These are phyloP conservation scores for Bolboschoenoplectus hybrid DNA, from an alignment of 202 grass and related monocot genomes.

Conservation along the genomic window DNA sequence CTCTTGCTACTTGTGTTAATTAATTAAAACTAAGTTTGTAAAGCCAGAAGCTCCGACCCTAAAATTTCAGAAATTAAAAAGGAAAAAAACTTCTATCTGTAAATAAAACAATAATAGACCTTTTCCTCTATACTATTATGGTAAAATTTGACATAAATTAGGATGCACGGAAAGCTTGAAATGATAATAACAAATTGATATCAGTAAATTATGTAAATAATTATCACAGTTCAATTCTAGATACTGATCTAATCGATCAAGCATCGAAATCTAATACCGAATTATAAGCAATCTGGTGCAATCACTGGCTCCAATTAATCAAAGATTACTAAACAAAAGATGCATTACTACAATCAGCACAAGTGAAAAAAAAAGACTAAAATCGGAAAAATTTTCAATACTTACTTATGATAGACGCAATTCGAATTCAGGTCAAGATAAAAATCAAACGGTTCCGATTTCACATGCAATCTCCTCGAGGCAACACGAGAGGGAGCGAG, in stretches of 20 bases:
- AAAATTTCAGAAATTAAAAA: not conserved
- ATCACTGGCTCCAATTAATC: slow-evolving; percentile 16
- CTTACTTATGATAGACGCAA: slow-evolving; percentile 43
- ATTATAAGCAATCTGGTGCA: slow-evolving; percentile 21
- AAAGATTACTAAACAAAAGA: slow-evolving; percentile 1
- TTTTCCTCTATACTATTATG: not conserved
- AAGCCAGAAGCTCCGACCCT: not conserved
- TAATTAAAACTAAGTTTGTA: not conserved
- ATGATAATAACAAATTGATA: not conserved
- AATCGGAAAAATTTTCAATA: slow-evolving; percentile 4
- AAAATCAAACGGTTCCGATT: not conserved
- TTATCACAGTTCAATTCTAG: not conserved
- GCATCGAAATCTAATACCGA: not conserved
- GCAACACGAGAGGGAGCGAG: not conserved
- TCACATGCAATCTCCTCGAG: slow-evolving; percentile 12
- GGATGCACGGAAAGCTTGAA: not conserved
- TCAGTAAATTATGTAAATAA: not conserved
- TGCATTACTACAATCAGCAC: not conserved
- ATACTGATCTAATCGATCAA: not conserved
- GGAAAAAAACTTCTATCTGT: not conserved
- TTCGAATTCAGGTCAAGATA: not conserved
- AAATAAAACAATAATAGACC: not conserved
- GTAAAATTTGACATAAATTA: not conserved
- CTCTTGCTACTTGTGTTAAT: not conserved
- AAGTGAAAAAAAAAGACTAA: not conserved